These are phyloP conservation scores for Gardenia jasminoides DNA, from an alignment of 257 asterid species.

Conservation along the genomic window DNA sequence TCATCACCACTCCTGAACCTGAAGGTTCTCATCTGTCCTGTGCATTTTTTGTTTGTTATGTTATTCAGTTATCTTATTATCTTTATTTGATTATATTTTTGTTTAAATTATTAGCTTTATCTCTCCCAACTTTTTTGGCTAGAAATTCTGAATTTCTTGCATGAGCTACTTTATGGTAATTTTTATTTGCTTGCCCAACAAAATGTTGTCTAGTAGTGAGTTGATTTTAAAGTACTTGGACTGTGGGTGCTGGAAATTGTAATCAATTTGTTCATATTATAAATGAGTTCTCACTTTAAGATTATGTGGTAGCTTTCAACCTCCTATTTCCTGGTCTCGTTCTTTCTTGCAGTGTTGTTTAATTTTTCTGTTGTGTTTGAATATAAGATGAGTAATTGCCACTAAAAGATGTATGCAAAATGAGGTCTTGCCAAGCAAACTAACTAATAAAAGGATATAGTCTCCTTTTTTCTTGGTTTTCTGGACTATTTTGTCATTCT, in stretches of 20 bases:
- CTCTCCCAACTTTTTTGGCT: neutral
- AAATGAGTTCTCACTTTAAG: neutral
- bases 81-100: conserved; percentile 1
- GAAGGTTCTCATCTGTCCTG: conserved; percentile 52
- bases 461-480: neutral
- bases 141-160: neutral
- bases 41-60: neutral
- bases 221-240: neutral
- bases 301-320: neutral
- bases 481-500: neutral
- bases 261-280: neutral
- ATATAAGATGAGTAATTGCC: neutral
- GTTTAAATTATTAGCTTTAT: neutral
- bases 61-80: neutral
- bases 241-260: neutral
- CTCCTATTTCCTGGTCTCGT: neutral
- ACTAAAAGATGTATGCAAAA: neutral
- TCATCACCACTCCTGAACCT: conserved; percentile 80
- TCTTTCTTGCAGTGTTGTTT: neutral
- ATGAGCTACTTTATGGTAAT: neutral
- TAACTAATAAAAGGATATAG: neutral
- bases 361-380: too few species aligned
- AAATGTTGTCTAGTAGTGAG: neutral
- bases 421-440: neutral
- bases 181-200: too few species aligned